Evolutionary conservation across 139 green algal species (phyloP).

Genomic region (Desmodesmus armatus): DNA sequence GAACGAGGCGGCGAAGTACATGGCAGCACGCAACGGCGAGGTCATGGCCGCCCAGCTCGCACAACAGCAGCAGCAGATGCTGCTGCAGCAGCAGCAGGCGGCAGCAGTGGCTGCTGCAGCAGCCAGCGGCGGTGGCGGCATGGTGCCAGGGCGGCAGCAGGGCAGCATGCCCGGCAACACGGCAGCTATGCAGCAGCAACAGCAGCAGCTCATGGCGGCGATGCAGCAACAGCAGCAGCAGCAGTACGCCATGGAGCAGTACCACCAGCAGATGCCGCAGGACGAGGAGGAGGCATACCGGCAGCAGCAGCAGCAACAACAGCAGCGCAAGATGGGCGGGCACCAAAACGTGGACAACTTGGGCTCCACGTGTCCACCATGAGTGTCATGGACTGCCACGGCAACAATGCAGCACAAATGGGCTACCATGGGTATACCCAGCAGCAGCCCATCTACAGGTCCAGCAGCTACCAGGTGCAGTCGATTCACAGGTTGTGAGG

Average conservation of each 20-base stretch:
- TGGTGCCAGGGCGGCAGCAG: neutral
- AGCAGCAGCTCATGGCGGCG: conserved; percentile 7
- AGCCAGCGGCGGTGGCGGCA: conserved; percentile 11
- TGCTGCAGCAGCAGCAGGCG: conserved; percentile 35
- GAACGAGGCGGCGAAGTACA: conserved; percentile 45
- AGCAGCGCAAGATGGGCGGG: conserved; percentile 34
- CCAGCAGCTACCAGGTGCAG: conserved; percentile 45
- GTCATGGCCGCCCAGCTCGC: conserved; percentile 24
- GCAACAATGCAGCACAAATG: conserved; percentile 4
- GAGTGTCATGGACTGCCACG: conserved; percentile 47
- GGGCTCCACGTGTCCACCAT: conserved; percentile 40
- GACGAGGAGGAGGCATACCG: neutral
- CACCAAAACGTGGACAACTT: conserved; percentile 37
- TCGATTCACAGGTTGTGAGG: conserved; percentile 35
- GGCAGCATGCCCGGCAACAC: conserved; percentile 1
- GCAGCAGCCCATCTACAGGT: conserved; percentile 38
- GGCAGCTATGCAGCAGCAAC: conserved; percentile 32
- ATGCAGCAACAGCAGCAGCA: conserved; percentile 20
- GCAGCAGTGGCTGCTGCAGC: conserved; percentile 23
- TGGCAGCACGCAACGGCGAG: conserved; percentile 15
- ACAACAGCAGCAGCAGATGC: conserved; percentile 42
- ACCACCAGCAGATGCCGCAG: conserved; percentile 30
- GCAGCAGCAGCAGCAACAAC: conserved; percentile 33
- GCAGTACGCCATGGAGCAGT: neutral
- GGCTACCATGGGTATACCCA: conserved; percentile 2